Evolutionary conservation across 1,139 yeast genomes (phyloP), one percentile per base, ranked within the genome.

Genomic region (Yamadazyma membranifaciens): DNA sequence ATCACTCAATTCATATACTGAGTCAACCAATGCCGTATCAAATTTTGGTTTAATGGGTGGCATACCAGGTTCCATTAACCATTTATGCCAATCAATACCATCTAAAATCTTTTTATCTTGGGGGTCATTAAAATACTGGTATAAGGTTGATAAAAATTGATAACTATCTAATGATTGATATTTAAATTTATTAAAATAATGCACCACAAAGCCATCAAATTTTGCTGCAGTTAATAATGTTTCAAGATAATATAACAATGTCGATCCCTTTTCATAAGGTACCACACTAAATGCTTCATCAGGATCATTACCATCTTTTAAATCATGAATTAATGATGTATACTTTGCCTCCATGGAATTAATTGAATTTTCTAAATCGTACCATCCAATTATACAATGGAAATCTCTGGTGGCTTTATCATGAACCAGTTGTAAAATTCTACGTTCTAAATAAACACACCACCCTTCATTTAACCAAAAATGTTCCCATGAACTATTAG

Each of bases 401-500:
- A 89, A 87, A 51, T 87, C 92, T 57, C 96, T 78, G 40, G 78
- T 73, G 16, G 79, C 64, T 53, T 85, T 92, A 32, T 95, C 96
- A 55, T 87, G 87, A 27, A 87, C 63, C 6, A 75, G 78, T 26
- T 87, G 96, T 33, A 81, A 68, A 46, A 89, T 89, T 54, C 96
- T 73, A 60, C 97, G 78, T 62, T 89, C 96, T 31, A 89, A 64
- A 59, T 88, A 89, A 22, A 89, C 96, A 12, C 96, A 87, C 96
- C 96, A 88, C 32, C 97, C 97, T 67, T 89, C 97, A 59, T 89
- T 89, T 49, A 89, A 73, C 95, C 96, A 89, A 61, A 89, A 87
- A 64, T 88, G 96, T 59, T 87, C 92, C 94, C 96, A 88, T 0
- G 92, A 83, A 54, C 86, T 81, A 64, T 87, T 88, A 33, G 96